Evolutionary conservation across 2,329 filamentous ascomycete genomes (phyloP).

Genomic region (Venturia aucupariae): DNA sequence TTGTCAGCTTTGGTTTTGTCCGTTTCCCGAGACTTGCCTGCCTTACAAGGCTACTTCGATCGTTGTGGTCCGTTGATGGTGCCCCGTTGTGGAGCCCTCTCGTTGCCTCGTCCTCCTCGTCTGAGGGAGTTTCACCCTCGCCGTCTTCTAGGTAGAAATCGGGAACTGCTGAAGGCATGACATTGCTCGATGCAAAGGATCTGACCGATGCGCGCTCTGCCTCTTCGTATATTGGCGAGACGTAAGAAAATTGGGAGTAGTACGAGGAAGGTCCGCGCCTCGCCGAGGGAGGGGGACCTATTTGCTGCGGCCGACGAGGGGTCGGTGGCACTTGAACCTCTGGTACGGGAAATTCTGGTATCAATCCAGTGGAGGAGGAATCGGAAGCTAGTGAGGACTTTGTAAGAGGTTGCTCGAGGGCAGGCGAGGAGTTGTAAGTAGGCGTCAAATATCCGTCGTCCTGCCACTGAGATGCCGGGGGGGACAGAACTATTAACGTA

Average conservation of each 20-base stretch:
- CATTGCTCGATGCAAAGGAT: slow-evolving; percentile 41
- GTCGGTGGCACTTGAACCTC: slow-evolving; percentile 22
- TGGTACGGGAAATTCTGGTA: slow-evolving; percentile 34
- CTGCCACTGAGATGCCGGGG: not conserved
- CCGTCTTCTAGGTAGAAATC: slow-evolving; percentile 31
- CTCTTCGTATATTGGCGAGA: slow-evolving; percentile 42
- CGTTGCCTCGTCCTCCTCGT: slow-evolving; percentile 30
- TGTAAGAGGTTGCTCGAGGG: slow-evolving; percentile 27
- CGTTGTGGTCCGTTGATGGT: slow-evolving; percentile 23
- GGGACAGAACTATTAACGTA: not conserved
- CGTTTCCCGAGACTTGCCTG: slow-evolving; percentile 41
- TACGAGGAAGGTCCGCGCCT: slow-evolving; percentile 39
- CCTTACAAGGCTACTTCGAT: slow-evolving; percentile 32
- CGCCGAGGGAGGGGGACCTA: slow-evolving; percentile 41
- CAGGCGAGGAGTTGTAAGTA: slow-evolving; percentile 15
- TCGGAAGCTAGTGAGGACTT: slow-evolving; percentile 30
- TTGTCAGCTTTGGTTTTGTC: slow-evolving; percentile 39
- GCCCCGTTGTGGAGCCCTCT: slow-evolving; percentile 18
- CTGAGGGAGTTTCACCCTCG: slow-evolving; percentile 22
- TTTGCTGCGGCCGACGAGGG: slow-evolving; percentile 29
- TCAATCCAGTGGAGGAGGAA: slow-evolving; percentile 30
- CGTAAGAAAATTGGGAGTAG: slow-evolving; percentile 38
- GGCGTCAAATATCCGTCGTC: not conserved
- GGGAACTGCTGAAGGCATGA: slow-evolving; percentile 34
- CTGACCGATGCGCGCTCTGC: slow-evolving; percentile 33